Base-by-base conservation (phyloP, 2,329 filamentous ascomycete genomes). In the Clonostachys solani region DNA sequence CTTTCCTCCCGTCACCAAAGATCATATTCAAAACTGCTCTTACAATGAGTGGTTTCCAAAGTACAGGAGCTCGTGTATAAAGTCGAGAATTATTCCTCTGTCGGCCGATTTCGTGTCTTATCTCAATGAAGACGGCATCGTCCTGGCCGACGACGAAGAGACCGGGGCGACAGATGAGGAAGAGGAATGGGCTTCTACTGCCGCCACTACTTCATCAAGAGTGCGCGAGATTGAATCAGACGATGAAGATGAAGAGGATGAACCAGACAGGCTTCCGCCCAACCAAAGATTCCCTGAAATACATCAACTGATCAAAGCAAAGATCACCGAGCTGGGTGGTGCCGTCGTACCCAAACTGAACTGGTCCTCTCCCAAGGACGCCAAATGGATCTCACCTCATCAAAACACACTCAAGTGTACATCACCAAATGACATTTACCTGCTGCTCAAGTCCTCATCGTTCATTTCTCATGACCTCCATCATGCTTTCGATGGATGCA, bases 291-390 rank as follows among this genome's bases (percentile, higher is more conserved):
- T 89, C 68, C 68, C 83, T 9, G 86, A 89, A 35, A 79, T 92
- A 3, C 94, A 99, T 65, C 73, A 83, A 41, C 68, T 79, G 48
- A 90, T 99, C 64, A 86, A 85, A 62, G 73, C 81, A 19, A 87
- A 81, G 40, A 96, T 99, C 52, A 68, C 75, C 12, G 87, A 92
- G 56, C 78, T 97, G 1, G 92, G 89, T 15, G 92, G 92, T 49
- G 83, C 85, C 50, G 92, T 96, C 9, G 85, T 87, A 2, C 94
- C 94, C 1, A 99, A 99, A 67, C 73, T 99, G 42, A 97, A 97
- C 71, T 99, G 94, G 94, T 96, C 92, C 6, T 86, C 91, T 5
- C 94, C 94, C 5, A 96, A 96, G 65, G 94, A 99, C 62, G 94
- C 94, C 9, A 89, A 88, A 18, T 96, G 91, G 87, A 96, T 99